phyloP scores from a whole-genome alignment of 192 early-diverging fungal species.

The Chytriomyces sp. region DNA sequence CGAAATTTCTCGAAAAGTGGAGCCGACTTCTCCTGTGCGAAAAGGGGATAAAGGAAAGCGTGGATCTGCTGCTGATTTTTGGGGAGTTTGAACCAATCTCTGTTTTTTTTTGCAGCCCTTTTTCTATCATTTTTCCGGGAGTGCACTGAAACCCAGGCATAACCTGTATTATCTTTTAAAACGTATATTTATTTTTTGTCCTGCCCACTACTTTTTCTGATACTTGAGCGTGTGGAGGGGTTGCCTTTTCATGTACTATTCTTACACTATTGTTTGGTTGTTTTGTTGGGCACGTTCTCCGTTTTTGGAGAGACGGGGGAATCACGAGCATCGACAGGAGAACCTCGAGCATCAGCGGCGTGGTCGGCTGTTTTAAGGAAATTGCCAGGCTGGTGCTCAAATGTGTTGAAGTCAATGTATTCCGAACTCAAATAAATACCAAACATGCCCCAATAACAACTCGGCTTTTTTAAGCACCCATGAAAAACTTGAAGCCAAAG shows the following conservation, averaged over 20 bases:
- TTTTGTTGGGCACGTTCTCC: not conserved
- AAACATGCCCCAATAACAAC: not conserved
- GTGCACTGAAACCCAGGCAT: too few species aligned
- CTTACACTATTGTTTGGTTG: not conserved
- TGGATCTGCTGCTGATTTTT: not conserved
- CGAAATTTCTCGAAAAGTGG: not conserved
- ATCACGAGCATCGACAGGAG: too few species aligned
- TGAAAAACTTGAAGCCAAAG: not conserved
- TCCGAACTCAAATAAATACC: not conserved
- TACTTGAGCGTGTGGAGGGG: too few species aligned
- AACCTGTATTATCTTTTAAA: too few species aligned
- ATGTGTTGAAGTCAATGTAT: not conserved
- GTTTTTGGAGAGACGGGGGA: too few species aligned
- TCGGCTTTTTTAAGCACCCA: not conserved
- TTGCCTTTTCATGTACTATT: too few species aligned
- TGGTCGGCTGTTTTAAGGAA: not conserved
- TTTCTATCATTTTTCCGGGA: too few species aligned
- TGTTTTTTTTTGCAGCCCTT: not conserved
- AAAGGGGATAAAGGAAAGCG: not conserved
- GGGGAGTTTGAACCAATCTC: not conserved
- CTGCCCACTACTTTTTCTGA: too few species aligned
- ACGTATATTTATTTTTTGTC: too few species aligned
- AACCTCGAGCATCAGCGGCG: too few species aligned
- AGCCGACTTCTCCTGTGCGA: not conserved
- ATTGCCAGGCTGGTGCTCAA: not conserved